Percentiles rank a stretch among this genome's conserved stretches.
Evolutionary conservation across 2,329 filamentous ascomycete species (phyloP).

Genomic region (Karstenula rhodostoma): DNA sequence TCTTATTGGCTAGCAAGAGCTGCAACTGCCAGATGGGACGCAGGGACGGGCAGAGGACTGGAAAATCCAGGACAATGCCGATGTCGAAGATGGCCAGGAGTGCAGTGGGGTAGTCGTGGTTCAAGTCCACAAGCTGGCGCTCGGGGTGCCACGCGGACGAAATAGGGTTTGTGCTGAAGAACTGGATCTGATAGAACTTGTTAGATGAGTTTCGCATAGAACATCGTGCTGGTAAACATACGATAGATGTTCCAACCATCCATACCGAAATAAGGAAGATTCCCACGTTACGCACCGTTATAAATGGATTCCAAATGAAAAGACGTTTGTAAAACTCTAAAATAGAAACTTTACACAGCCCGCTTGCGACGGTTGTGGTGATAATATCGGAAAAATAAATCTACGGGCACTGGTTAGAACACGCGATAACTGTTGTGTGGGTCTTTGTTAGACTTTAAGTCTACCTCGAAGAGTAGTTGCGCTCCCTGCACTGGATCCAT

Average conservation of each 20-base stretch:
- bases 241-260: conserved; percentile 4
- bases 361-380: conserved; percentile 2
- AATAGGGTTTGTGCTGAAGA: conserved; percentile 1
- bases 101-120: conserved; percentile 7
- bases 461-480: conserved; percentile 2
- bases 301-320: conserved; percentile 1
- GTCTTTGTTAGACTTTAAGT: not conserved
- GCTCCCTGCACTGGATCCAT: not conserved
- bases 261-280: conserved; percentile 1
- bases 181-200: conserved; percentile 2
- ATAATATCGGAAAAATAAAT: conserved; percentile 3
- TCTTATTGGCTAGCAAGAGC: too few species aligned
- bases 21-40: too few species aligned
- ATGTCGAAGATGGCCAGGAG: not conserved
- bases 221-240: not conserved
- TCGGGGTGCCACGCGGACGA: conserved; percentile 3
- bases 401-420: not conserved
- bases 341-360: not conserved
- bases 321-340: not conserved
- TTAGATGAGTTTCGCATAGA: not conserved
- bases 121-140: not conserved
- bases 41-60: too few species aligned
- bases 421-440: too few species aligned
- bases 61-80: too few species aligned
- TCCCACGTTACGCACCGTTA: not conserved